Evolutionary conservation across 2,329 filamentous ascomycete genomes (phyloP).

Genomic region (Mollisia scopiformis): DNA sequence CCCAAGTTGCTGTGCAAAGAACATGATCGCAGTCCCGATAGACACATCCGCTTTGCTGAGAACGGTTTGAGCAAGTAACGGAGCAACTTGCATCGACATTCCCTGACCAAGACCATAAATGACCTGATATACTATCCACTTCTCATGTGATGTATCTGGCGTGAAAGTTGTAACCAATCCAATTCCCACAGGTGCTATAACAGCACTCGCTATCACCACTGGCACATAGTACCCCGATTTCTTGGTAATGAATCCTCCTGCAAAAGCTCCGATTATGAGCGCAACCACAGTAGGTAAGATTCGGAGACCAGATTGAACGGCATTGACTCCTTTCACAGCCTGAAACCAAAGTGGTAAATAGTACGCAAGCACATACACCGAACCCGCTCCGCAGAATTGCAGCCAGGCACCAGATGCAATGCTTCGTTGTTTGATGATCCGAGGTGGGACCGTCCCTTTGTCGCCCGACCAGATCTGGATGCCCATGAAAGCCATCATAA

Average conservation of each 20-base stretch:
- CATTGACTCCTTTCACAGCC: slow-evolving; percentile 15
- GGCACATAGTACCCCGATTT: slow-evolving; percentile 28
- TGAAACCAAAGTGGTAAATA: slow-evolving; percentile 28
- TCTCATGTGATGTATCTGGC: slow-evolving; percentile 23
- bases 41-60: slow-evolving; percentile 52
- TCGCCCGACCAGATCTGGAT: slow-evolving; percentile 31
- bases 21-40: slow-evolving; percentile 54
- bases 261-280: slow-evolving; percentile 23
- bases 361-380: slow-evolving; percentile 36
- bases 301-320: slow-evolving; percentile 34
- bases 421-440: slow-evolving; percentile 38
- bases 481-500: not conserved
- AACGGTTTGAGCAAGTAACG: slow-evolving; percentile 57
- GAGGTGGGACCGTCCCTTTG: slow-evolving; percentile 39
- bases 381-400: slow-evolving; percentile 17
- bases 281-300: slow-evolving; percentile 28
- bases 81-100: slow-evolving; percentile 57
- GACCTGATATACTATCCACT: slow-evolving; percentile 61
- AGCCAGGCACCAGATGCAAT: slow-evolving; percentile 26
- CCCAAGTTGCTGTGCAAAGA: slow-evolving; percentile 60
- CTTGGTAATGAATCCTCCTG: slow-evolving; percentile 33
- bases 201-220: not conserved
- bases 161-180: slow-evolving; percentile 42
- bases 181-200: slow-evolving; percentile 36
- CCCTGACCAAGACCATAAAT: slow-evolving; percentile 57